Evolutionary conservation across 257 asterid genomes (phyloP).

Genomic region (Sherardia arvensis): DNA sequence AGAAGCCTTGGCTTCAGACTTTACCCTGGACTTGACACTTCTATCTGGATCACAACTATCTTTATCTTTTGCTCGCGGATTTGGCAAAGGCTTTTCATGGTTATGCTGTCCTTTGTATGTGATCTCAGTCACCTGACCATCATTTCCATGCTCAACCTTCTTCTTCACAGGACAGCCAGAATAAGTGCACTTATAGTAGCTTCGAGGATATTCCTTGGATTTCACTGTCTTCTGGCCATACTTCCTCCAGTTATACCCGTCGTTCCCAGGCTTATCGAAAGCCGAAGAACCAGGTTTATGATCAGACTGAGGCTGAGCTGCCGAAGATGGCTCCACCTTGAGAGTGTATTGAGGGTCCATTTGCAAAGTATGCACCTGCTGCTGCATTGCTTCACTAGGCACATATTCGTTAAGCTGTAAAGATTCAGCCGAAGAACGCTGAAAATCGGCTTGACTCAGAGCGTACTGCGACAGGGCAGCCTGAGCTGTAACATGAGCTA

Average conservation of each 20-base stretch:
- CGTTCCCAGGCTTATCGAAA: slow-evolving; percentile 56
- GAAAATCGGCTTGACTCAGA: slow-evolving; percentile 52
- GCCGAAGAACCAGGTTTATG: slow-evolving; percentile 22
- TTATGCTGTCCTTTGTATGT: slow-evolving; percentile 82
- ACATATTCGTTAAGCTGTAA: slow-evolving; percentile 22
- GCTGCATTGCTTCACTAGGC: slow-evolving; percentile 22
- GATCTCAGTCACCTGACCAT: slow-evolving; percentile 71
- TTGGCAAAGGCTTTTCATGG: slow-evolving; percentile 56
- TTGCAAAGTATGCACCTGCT: slow-evolving; percentile 16
- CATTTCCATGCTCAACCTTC: slow-evolving; percentile 68
- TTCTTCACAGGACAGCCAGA: slow-evolving; percentile 67
- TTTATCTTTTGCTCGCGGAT: slow-evolving; percentile 43
- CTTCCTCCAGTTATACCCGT: slow-evolving; percentile 98
- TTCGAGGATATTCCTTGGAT: slow-evolving; percentile 81
- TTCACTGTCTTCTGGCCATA: slow-evolving; percentile 91
- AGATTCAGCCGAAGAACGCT: slow-evolving; percentile 30
- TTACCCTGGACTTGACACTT: slow-evolving; percentile 14
- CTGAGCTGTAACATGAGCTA: slow-evolving; percentile 96
- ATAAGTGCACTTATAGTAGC: slow-evolving; percentile 82
- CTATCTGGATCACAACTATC: slow-evolving; percentile 27
- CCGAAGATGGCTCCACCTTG: slow-evolving; percentile 33
- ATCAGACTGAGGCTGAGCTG: slow-evolving; percentile 47
- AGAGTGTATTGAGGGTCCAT: slow-evolving; percentile 27
- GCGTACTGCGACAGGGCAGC: slow-evolving; percentile 57
- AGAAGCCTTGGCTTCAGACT: slow-evolving; percentile 20